A percentile compares a stretch with the other conserved stretches of the same genome.
Conservation (phyloP, 257 asterid species). For the Anisodus tanguticus region DNA sequence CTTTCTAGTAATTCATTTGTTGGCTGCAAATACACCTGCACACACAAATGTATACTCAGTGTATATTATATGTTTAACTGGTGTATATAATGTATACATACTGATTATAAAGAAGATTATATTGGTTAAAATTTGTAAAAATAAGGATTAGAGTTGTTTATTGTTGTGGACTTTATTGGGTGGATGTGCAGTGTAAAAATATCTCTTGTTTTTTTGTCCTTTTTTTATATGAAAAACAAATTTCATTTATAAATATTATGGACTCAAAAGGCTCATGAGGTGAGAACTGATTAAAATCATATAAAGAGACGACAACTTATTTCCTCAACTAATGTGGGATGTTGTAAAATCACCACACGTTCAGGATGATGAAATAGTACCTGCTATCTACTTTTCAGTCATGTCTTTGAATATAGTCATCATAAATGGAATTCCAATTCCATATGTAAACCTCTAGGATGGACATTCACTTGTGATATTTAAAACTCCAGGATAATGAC, state of each 20-base stretch:
- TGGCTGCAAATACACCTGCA: conserved; percentile 88
- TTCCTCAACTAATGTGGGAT: not conserved
- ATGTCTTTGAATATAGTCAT: not conserved
- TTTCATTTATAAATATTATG: no score
- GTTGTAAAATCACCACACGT: not conserved
- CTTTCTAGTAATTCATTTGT: conserved; percentile 84
- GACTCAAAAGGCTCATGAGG: not conserved
- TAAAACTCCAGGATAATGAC: not conserved
- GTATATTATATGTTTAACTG: not conserved
- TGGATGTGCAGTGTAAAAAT: no score
- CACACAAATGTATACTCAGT: not conserved
- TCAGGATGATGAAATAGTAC: rapidly evolving
- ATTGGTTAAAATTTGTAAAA: no score
- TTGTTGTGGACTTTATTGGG: no score
- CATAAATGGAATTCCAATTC: not conserved
- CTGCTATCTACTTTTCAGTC: not conserved
- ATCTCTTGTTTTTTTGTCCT: no score
- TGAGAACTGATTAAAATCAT: not conserved
- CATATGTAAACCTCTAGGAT: not conserved
- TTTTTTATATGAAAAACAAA: no score
- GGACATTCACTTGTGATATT: not conserved
- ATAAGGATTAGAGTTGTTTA: no score
- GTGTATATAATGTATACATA: no score
- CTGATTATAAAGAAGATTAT: no score
- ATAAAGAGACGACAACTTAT: not conserved